phyloP scores from a whole-genome alignment of 345 rosid species.

The Anastatica hierochuntica region DNA sequence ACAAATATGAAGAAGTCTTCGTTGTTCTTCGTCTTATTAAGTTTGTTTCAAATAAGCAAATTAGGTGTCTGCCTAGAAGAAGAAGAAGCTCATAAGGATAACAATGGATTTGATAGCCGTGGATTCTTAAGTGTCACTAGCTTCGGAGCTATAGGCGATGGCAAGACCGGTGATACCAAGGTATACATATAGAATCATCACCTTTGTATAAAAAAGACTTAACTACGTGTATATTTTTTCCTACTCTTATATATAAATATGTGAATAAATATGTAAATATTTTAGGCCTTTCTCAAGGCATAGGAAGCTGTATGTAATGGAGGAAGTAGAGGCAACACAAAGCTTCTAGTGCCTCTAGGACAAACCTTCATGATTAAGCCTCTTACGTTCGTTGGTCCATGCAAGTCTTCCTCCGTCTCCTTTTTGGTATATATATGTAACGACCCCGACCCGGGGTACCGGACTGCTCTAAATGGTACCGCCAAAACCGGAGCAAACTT shows the following conservation, averaged over 20 bases:
- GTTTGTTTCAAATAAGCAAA: slow-evolving; percentile 10
- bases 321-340: not conserved
- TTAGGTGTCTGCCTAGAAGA: not conserved
- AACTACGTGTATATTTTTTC: too few species aligned
- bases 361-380: slow-evolving; percentile 40
- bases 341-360: slow-evolving; percentile 25
- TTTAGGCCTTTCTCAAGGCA: slow-evolving; percentile 43
- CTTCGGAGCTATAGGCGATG: slow-evolving; percentile 54
- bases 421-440: slow-evolving; percentile 25
- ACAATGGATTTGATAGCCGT: not conserved
- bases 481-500: too few species aligned
- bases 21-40: slow-evolving; percentile 14
- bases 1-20: slow-evolving; percentile 5
- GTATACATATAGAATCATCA: slow-evolving; percentile 1
- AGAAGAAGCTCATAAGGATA: not conserved
- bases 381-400: slow-evolving; percentile 44
- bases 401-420: slow-evolving; percentile 27
- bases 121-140: slow-evolving; percentile 20
- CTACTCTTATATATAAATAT: not conserved
- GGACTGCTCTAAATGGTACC: too few species aligned
- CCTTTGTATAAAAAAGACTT: not conserved
- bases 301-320: slow-evolving; percentile 39
- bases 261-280: too few species aligned
- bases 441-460: too few species aligned
- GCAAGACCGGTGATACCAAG: slow-evolving; percentile 40